Evolutionary conservation across 1,284 basidiomycete species (phyloP).

Genomic region (Cystobasidiaceae sp.): DNA sequence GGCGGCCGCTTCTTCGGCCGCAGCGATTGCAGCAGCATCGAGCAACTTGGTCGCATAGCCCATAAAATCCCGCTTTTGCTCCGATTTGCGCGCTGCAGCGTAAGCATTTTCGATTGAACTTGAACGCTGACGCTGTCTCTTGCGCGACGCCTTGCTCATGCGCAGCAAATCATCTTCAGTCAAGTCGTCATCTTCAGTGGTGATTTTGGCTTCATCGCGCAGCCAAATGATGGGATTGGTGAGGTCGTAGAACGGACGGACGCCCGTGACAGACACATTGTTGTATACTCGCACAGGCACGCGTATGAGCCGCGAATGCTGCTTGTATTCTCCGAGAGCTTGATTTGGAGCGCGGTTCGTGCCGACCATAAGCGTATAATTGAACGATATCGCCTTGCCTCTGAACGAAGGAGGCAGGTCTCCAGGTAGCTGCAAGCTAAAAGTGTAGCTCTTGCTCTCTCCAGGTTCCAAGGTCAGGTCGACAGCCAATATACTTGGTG

Average conservation of each 20-base stretch:
- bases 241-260: conserved; percentile 48
- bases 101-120: conserved; percentile 24
- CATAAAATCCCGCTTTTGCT: conserved; percentile 16
- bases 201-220: conserved; percentile 44
- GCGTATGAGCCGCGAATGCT: conserved; percentile 68
- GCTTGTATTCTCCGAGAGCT: conserved; percentile 33
- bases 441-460: conserved; percentile 72
- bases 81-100: conserved; percentile 20
- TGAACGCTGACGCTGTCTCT: conserved; percentile 8
- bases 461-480: conserved; percentile 71
- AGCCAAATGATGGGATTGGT: conserved; percentile 48
- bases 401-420: conserved; percentile 83
- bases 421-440: conserved; percentile 66
- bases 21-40: background rate
- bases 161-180: background rate
- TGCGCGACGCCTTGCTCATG: background rate
- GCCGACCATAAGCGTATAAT: conserved; percentile 81
- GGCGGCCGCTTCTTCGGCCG: background rate
- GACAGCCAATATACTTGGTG: conserved; percentile 75
- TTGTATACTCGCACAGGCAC: conserved; percentile 84
- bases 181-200: conserved; percentile 27
- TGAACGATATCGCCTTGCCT: conserved; percentile 75
- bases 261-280: conserved; percentile 56
- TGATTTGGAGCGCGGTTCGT: conserved; percentile 62
- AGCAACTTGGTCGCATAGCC: conserved; percentile 16